phyloP scores from a whole-genome alignment of 225 moss, liverwort and hornwort genomes.

The Lunularia cruciata region DNA sequence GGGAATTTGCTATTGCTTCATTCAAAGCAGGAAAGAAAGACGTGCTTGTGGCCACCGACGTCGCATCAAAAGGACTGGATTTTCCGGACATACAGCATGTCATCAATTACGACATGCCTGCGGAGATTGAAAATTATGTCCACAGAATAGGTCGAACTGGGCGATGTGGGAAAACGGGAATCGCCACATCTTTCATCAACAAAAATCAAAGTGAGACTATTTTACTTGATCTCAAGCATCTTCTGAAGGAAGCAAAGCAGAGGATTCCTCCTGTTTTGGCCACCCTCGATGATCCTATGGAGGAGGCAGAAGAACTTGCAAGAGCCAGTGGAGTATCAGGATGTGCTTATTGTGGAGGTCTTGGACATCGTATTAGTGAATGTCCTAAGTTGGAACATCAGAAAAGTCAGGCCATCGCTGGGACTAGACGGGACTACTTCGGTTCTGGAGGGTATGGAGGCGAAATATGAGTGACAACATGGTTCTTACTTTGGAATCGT shows the following conservation, averaged over 20 bases:
- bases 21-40: slow-evolving; percentile 57
- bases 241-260: slow-evolving; percentile 54
- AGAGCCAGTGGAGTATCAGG: slow-evolving; percentile 50
- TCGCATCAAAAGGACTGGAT: slow-evolving; percentile 52
- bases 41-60: slow-evolving; percentile 53
- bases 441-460: slow-evolving; percentile 58
- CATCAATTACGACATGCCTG: slow-evolving; percentile 59
- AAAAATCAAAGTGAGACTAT: slow-evolving; percentile 57
- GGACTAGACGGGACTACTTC: slow-evolving; percentile 52
- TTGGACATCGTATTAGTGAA: slow-evolving; percentile 54
- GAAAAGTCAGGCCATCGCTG: slow-evolving; percentile 56
- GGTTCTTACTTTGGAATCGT: not conserved
- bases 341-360: slow-evolving; percentile 54
- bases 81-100: slow-evolving; percentile 58
- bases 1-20: slow-evolving; percentile 50
- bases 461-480: slow-evolving; percentile 32
- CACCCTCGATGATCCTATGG: slow-evolving; percentile 52
- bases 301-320: slow-evolving; percentile 49
- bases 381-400: slow-evolving; percentile 56
- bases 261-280: slow-evolving; percentile 54
- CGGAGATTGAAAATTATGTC: slow-evolving; percentile 55
- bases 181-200: slow-evolving; percentile 57
- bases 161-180: slow-evolving; percentile 53
- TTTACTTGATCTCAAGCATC: slow-evolving; percentile 52
- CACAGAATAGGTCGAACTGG: slow-evolving; percentile 57